Evolutionary conservation across 192 early-diverging fungal genomes (phyloP).

Genomic region (Rhizophlyctis rosea): DNA sequence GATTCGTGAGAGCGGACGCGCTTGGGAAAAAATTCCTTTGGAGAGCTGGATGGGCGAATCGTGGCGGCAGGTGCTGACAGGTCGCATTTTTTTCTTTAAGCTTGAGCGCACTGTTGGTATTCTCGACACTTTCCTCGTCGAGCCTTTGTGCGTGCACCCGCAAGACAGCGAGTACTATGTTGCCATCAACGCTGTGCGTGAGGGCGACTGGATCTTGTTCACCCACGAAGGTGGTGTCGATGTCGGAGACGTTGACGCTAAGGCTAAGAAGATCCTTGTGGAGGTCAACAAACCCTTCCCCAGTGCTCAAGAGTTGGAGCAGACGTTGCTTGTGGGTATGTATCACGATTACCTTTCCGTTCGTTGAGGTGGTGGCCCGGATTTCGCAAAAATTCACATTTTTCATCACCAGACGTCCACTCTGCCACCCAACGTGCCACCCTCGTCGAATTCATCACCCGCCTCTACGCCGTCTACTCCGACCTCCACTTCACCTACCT

Average conservation of each 20-base stretch:
- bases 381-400: neutral
- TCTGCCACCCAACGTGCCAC: constrained; percentile 56
- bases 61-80: no score
- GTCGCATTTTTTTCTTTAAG: constrained; percentile 33
- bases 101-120: constrained; percentile 80
- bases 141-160: constrained; percentile 91
- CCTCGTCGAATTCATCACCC: constrained; percentile 86
- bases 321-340: constrained; percentile 35
- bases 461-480: constrained; percentile 92
- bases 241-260: constrained; percentile 97
- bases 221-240: constrained; percentile 99
- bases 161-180: constrained; percentile 94
- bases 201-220: constrained; percentile 95
- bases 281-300: constrained; percentile 78
- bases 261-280: constrained; percentile 84
- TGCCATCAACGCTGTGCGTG: constrained; percentile 91
- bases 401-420: constrained; percentile 13
- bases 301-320: constrained; percentile 58
- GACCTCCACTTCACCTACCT: constrained; percentile 98
- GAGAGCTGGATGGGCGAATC: no score
- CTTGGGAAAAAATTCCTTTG: no score
- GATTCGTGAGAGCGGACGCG: no score
- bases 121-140: constrained; percentile 92
- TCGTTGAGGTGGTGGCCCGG: neutral
- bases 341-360: neutral